Evolutionary conservation across 2,329 filamentous ascomycete species (phyloP).

Genomic region (Tolypocladium pustulatum): DNA sequence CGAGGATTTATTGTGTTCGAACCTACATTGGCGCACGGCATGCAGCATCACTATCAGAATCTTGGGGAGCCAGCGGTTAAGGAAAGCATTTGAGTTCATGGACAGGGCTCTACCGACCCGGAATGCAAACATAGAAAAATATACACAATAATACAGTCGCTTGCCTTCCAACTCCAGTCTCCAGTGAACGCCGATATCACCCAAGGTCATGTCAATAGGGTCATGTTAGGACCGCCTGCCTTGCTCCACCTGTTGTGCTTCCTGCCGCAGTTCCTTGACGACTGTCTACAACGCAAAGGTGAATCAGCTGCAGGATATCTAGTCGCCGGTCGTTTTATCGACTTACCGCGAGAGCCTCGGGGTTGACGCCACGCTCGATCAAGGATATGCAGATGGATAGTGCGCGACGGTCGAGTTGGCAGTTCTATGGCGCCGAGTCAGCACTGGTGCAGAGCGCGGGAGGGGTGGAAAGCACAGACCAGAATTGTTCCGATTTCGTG

Average conservation of each 20-base stretch:
- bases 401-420: slow-evolving; percentile 79
- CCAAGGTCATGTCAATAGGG: not conserved
- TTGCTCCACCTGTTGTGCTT: slow-evolving; percentile 40
- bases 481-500: slow-evolving; percentile 83
- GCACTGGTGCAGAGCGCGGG: not conserved
- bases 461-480: slow-evolving; percentile 33
- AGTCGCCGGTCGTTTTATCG: not conserved
- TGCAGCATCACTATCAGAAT: not conserved
- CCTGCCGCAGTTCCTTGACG: slow-evolving; percentile 48
- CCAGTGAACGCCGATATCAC: not conserved
- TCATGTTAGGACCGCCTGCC: not conserved
- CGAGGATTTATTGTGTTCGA: too few species aligned
- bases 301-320: not conserved
- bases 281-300: slow-evolving; percentile 33
- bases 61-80: not conserved
- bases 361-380: slow-evolving; percentile 95
- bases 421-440: slow-evolving; percentile 53
- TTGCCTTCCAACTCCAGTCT: not conserved
- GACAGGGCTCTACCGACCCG: not conserved
- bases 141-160: too few species aligned
- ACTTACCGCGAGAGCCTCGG: slow-evolving; percentile 83
- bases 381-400: slow-evolving; percentile 92
- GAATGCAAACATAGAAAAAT: not conserved
- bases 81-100: not conserved
- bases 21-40: not conserved